Conservation (phyloP, 768 basidiomycete genomes). For the Russula ochroleuca region DNA sequence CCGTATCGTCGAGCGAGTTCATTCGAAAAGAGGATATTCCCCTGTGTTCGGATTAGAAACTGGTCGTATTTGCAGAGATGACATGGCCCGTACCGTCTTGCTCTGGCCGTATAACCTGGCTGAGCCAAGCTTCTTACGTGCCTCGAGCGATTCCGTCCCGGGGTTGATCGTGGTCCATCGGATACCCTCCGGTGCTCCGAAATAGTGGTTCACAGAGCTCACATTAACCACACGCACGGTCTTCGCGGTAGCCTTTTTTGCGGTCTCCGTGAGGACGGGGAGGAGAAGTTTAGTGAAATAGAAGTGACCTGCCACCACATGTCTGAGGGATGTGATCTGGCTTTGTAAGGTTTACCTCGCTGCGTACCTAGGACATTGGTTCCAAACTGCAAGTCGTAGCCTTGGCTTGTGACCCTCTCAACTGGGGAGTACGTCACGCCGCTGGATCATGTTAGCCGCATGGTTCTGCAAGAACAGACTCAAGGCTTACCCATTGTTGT, state of each 20-base stretch:
- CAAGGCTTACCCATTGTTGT: slow-evolving; percentile 5
- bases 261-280: slow-evolving; percentile 25
- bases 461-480: neutral
- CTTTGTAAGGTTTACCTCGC: neutral
- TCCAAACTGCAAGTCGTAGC: slow-evolving; percentile 28
- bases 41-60: slow-evolving; percentile 6
- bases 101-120: neutral
- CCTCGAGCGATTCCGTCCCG: neutral
- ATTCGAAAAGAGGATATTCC: slow-evolving; percentile 31
- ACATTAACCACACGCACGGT: slow-evolving; percentile 33
- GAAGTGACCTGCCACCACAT: neutral
- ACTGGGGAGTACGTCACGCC: neutral
- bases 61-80: neutral
- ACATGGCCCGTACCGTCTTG: neutral
- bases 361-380: slow-evolving; percentile 27
- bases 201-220: slow-evolving; percentile 30
- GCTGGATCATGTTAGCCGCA: slow-evolving; percentile 12
- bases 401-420: slow-evolving; percentile 22
- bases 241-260: slow-evolving; percentile 29
- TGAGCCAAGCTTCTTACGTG: slow-evolving; percentile 5
- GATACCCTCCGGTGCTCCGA: slow-evolving; percentile 30
- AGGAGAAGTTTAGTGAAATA: neutral
- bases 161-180: slow-evolving; percentile 10
- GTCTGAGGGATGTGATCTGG: neutral
- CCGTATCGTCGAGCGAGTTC: slow-evolving; percentile 32